phyloP scores from a whole-genome alignment of 495 filamentous ascomycete species.

The Xylaria intraflava region DNA sequence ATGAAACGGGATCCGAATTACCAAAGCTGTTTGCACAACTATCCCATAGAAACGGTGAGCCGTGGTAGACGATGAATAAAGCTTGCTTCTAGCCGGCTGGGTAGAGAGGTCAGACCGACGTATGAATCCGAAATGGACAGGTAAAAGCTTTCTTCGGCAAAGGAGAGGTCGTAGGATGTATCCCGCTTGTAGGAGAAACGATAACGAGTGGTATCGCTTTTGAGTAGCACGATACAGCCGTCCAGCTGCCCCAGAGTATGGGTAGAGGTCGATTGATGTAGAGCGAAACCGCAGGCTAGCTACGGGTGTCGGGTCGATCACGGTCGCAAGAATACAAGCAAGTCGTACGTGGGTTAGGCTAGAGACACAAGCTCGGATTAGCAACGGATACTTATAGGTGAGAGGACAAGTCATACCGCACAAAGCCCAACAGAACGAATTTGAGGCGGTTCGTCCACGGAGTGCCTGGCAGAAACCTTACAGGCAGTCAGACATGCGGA shows the following conservation, averaged over 20 bases:
- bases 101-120: background rate
- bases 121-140: background rate
- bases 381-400: background rate
- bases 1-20: conserved; percentile 5
- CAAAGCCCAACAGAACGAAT: background rate
- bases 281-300: background rate
- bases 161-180: background rate
- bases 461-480: background rate
- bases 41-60: background rate
- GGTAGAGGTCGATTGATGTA: background rate
- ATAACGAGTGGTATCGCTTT: background rate
- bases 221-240: background rate
- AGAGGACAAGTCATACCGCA: background rate
- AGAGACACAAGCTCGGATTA: background rate
- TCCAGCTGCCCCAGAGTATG: background rate
- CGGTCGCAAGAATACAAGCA: background rate
- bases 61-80: background rate
- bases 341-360: background rate
- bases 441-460: background rate
- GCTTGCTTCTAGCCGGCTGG: background rate
- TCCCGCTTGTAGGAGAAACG: background rate
- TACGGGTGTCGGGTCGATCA: background rate
- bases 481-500: too few relatives aligned
- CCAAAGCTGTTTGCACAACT: background rate
- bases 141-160: background rate